A percentile compares a stretch with the other conserved stretches of the same genome.
These are phyloP conservation scores for Dothidotthia symphoricarpi DNA, from an alignment of 2,329 filamentous ascomycete species.

Conservation along the genomic window DNA sequence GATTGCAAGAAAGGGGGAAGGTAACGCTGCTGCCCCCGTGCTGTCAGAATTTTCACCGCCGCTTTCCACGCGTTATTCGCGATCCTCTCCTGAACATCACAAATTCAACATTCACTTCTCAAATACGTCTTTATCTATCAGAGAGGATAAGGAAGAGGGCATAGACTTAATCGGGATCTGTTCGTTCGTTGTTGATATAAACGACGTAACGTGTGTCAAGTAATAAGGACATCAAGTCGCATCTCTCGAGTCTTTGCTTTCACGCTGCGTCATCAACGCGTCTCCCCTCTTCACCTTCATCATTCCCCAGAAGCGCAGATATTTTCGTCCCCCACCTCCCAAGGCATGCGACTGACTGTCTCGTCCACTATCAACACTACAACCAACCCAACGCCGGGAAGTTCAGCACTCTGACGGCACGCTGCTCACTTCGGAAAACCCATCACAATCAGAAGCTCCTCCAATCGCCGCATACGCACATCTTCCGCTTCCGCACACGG, in stretches of 20 bases:
- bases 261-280: constrained; percentile 3
- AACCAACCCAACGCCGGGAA: no score
- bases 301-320: constrained; percentile 1
- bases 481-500: constrained; percentile 7
- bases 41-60: constrained; percentile 12
- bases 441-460: constrained; percentile 1
- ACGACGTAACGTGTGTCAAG: background rate
- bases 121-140: no score
- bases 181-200: no score
- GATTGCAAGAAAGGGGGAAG: no score
- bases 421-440: constrained; percentile 5
- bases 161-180: no score
- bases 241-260: background rate
- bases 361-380: constrained; percentile 3
- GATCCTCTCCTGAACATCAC: no score
- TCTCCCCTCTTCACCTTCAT: constrained; percentile 4
- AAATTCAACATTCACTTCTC: no score
- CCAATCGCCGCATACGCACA: constrained; percentile 9
- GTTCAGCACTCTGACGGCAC: constrained; percentile 14
- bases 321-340: background rate
- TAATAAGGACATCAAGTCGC: no score
- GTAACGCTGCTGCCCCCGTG: constrained; percentile 2
- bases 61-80: no score
- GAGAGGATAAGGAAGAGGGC: no score
- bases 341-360: constrained; percentile 15